These are phyloP conservation scores for Cyberlindnera xylosilytica DNA, from an alignment of 805 yeast species.

Conservation along the genomic window DNA sequence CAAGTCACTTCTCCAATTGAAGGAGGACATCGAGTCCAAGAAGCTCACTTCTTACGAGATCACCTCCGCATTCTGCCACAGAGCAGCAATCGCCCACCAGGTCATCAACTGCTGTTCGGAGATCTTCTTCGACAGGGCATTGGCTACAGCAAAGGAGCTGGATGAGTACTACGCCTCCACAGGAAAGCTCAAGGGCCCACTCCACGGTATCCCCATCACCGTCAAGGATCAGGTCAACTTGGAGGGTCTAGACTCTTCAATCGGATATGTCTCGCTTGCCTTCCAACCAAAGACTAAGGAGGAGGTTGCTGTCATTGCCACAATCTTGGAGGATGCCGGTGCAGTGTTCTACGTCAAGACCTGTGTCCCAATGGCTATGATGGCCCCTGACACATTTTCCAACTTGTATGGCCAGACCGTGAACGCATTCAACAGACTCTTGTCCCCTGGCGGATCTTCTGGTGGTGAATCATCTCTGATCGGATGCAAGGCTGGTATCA, in stretches of 20 bases:
- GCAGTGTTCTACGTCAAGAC: slow-evolving; percentile 56
- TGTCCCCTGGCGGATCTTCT: slow-evolving; percentile 49
- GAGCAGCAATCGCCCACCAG: slow-evolving; percentile 58
- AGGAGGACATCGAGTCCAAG: slow-evolving; percentile 5
- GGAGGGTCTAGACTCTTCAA: slow-evolving; percentile 45
- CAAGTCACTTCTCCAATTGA: slow-evolving; percentile 11
- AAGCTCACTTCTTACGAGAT: slow-evolving; percentile 12
- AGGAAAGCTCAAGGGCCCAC: slow-evolving; percentile 56
- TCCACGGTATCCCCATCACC: slow-evolving; percentile 67
- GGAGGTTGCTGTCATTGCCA: slow-evolving; percentile 36
- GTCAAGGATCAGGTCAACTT: slow-evolving; percentile 44
- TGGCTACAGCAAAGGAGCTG: slow-evolving; percentile 48
- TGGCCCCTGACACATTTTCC: slow-evolving; percentile 44
- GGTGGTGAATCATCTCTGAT: slow-evolving; percentile 52
- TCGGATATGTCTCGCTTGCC: slow-evolving; percentile 46
- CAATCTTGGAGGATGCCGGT: slow-evolving; percentile 40
- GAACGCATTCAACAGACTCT: slow-evolving; percentile 39
- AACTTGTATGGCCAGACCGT: slow-evolving; percentile 42
- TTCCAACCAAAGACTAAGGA: slow-evolving; percentile 53
- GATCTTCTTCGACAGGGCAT: slow-evolving; percentile 52
- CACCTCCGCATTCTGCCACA: slow-evolving; percentile 43
- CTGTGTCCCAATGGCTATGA: slow-evolving; percentile 46
- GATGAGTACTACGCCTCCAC: slow-evolving; percentile 45
- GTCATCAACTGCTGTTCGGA: slow-evolving; percentile 35
- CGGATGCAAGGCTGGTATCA: slow-evolving; percentile 38